phyloP scores from a whole-genome alignment of 2,329 filamentous ascomycete species.

The Cadophora sp. region DNA sequence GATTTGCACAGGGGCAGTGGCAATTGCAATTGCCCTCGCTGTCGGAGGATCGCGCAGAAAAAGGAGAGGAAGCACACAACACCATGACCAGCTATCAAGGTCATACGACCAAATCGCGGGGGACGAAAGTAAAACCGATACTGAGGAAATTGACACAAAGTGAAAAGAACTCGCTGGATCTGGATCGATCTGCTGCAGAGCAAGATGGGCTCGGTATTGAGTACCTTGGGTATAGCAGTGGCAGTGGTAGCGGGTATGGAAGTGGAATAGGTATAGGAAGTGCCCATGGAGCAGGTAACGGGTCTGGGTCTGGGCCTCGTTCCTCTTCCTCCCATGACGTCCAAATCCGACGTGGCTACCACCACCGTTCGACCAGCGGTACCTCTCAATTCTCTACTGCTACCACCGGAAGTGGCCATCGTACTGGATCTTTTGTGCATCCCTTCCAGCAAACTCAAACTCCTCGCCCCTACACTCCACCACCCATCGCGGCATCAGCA shows the following conservation, averaged over 20 bases:
- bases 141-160: slow-evolving; percentile 60
- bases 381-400: slow-evolving; percentile 60
- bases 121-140: slow-evolving; percentile 58
- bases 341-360: slow-evolving; percentile 44
- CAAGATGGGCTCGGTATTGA: slow-evolving; percentile 50
- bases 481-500: slow-evolving; percentile 50
- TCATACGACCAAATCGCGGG: slow-evolving; percentile 36
- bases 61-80: not conserved
- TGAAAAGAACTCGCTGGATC: slow-evolving; percentile 67
- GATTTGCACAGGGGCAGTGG: slow-evolving; percentile 19
- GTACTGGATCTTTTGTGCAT: slow-evolving; percentile 59
- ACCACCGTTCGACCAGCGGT: slow-evolving; percentile 64
- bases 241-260: slow-evolving; percentile 1
- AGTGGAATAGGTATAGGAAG: not conserved
- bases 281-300: not conserved
- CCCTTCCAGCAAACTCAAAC: slow-evolving; percentile 72
- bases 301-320: slow-evolving; percentile 16
- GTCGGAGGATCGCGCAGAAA: not conserved
- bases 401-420: slow-evolving; percentile 57
- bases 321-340: slow-evolving; percentile 42
- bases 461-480: slow-evolving; percentile 65
- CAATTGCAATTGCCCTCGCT: not conserved
- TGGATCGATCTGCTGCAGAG: slow-evolving; percentile 66
- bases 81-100: slow-evolving; percentile 40
- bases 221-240: slow-evolving; percentile 36